phyloP scores from a whole-genome alignment of 768 basidiomycete species.

The Leccinum fibrillosum region DNA sequence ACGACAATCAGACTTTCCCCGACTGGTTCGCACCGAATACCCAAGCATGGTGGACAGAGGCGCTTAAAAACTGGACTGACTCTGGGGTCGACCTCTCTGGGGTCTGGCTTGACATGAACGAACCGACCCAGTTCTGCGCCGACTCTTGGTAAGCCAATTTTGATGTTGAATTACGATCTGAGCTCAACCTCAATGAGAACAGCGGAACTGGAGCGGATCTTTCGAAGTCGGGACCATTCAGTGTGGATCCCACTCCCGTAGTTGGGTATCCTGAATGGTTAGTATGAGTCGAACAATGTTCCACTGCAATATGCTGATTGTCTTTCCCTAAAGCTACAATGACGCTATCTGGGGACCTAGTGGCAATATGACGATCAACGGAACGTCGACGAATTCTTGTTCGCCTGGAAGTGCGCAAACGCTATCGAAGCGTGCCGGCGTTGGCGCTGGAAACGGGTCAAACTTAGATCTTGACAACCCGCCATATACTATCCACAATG shows the following conservation, averaged over 20 bases:
- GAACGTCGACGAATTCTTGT: slow-evolving; percentile 51
- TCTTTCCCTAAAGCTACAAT: slow-evolving; percentile 48
- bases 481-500: slow-evolving; percentile 72
- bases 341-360: slow-evolving; percentile 58
- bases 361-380: slow-evolving; percentile 73
- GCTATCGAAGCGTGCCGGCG: slow-evolving; percentile 38
- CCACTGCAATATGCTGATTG: not conserved
- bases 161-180: not conserved
- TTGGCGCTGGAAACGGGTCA: slow-evolving; percentile 48
- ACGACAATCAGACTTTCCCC: slow-evolving; percentile 45
- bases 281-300: not conserved
- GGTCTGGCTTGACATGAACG: slow-evolving; percentile 73
- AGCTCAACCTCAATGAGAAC: slow-evolving; percentile 2
- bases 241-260: slow-evolving; percentile 44
- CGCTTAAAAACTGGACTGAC: slow-evolving; percentile 51
- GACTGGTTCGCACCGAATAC: slow-evolving; percentile 60
- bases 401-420: slow-evolving; percentile 7
- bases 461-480: slow-evolving; percentile 53
- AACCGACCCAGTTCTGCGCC: slow-evolving; percentile 61
- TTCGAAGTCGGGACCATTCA: slow-evolving; percentile 57
- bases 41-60: slow-evolving; percentile 59
- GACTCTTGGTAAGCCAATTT: slow-evolving; percentile 46
- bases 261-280: slow-evolving; percentile 70
- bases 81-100: slow-evolving; percentile 58
- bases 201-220: slow-evolving; percentile 53